phyloP scores from a whole-genome alignment of 2,329 filamentous ascomycete species.

The Exophiala phaeomuriformis region DNA sequence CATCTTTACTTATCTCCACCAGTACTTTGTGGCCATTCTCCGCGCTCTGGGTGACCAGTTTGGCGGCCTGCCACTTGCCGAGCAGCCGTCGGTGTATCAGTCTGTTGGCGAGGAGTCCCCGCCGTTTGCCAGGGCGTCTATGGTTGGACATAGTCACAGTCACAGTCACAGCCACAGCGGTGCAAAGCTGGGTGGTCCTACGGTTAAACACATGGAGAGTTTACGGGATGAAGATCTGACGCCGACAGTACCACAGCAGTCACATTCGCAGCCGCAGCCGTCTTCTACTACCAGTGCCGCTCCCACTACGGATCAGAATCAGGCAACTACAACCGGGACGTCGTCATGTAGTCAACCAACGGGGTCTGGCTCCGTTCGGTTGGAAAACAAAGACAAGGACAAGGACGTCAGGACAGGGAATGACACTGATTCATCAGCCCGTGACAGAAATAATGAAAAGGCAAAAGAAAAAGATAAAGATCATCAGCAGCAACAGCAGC shows the following conservation, averaged over 20 bases:
- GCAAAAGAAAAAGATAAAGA: not conserved
- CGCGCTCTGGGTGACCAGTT: slow-evolving; percentile 43
- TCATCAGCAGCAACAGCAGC: not conserved
- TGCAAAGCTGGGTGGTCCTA: too few relatives aligned
- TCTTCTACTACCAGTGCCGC: not conserved
- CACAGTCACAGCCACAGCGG: not conserved
- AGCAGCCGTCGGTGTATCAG: slow-evolving; percentile 38
- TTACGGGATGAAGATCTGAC: slow-evolving; percentile 16
- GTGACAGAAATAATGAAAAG: not conserved
- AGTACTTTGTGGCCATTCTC: slow-evolving; percentile 46
- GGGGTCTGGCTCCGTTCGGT: too few relatives aligned
- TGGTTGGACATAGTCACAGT: not conserved
- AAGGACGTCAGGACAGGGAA: too few relatives aligned
- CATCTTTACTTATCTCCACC: slow-evolving; percentile 53
- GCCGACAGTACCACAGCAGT: not conserved
- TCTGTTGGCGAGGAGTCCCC: slow-evolving; percentile 26
- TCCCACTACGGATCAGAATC: not conserved
- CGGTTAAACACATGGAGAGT: slow-evolving; percentile 9
- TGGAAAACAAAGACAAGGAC: too few relatives aligned
- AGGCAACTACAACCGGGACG: too few relatives aligned
- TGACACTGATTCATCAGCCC: too few relatives aligned
- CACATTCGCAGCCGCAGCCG: not conserved
- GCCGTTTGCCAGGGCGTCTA: slow-evolving; percentile 8
- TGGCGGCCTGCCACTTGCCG: slow-evolving; percentile 38
- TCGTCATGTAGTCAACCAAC: too few relatives aligned